A percentile compares a stretch with the other conserved stretches of the same genome.
phyloP scores from a whole-genome alignment of 768 basidiomycete genomes.

The Paxillus rubicundulus region DNA sequence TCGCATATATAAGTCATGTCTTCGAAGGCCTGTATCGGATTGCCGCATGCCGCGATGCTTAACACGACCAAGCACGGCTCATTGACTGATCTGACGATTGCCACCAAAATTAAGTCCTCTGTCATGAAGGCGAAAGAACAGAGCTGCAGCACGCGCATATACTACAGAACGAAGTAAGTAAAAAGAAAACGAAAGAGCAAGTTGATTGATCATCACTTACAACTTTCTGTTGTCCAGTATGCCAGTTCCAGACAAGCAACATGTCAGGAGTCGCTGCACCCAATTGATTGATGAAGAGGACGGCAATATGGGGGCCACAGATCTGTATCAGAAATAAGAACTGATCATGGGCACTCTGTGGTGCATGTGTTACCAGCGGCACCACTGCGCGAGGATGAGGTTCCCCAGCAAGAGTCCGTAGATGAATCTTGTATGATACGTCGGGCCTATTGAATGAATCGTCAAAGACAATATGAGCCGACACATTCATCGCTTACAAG shows the following conservation, averaged over 20 bases:
- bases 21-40: conserved; percentile 5
- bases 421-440: conserved; percentile 22
- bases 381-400: conserved; percentile 22
- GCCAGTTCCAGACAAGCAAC: conserved; percentile 38
- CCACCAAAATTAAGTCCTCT: conserved; percentile 27
- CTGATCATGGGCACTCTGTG: neutral
- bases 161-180: conserved; percentile 11
- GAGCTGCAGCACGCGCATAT: conserved; percentile 18
- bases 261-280: conserved; percentile 3
- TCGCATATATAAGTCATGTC: conserved; percentile 24
- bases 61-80: conserved; percentile 18
- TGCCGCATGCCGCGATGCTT: conserved; percentile 9
- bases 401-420: conserved; percentile 30
- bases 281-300: conserved; percentile 23
- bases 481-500: conserved; percentile 14
- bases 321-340: conserved; percentile 30
- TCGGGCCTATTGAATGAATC: conserved; percentile 13
- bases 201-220: conserved; percentile 18
- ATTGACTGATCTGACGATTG: conserved; percentile 6
- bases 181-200: neutral
- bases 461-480: neutral
- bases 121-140: conserved; percentile 36
- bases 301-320: conserved; percentile 29
- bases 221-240: conserved; percentile 25
- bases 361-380: conserved; percentile 14